phyloP scores from a whole-genome alignment of 768 basidiomycete genomes.

The Strobilomyces confusus region DNA sequence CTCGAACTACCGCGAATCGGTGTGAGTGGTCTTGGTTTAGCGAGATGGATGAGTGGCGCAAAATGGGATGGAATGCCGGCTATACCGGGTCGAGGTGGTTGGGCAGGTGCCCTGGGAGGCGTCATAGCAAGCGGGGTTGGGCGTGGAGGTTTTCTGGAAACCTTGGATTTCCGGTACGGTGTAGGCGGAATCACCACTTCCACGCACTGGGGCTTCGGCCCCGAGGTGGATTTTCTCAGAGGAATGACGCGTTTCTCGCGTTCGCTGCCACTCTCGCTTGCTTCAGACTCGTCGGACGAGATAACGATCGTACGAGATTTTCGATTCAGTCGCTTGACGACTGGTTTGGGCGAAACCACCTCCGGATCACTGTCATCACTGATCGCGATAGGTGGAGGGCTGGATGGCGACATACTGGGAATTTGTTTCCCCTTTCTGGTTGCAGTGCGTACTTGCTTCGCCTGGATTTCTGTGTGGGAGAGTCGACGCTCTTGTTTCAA shows the following conservation, averaged over 20 bases:
- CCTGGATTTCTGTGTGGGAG: slow-evolving; percentile 41
- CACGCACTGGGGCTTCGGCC: slow-evolving; percentile 24
- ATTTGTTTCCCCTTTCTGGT: slow-evolving; percentile 8
- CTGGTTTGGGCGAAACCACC: slow-evolving; percentile 17
- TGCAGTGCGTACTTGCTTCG: slow-evolving; percentile 26
- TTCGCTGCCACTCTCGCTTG: slow-evolving; percentile 18
- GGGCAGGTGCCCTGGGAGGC: slow-evolving; percentile 3
- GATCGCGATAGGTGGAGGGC: slow-evolving; percentile 18
- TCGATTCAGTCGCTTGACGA: slow-evolving; percentile 11
- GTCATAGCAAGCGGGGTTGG: not conserved
- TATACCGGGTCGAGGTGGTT: not conserved
- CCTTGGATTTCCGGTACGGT: slow-evolving; percentile 20
- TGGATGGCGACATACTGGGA: not conserved
- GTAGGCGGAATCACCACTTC: slow-evolving; percentile 43
- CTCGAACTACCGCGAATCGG: slow-evolving; percentile 52
- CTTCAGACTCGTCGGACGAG: slow-evolving; percentile 49
- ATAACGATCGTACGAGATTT: slow-evolving; percentile 28
- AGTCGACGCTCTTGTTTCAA: slow-evolving; percentile 60
- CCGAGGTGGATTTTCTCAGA: slow-evolving; percentile 10
- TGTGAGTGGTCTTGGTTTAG: slow-evolving; percentile 59
- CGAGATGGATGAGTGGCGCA: slow-evolving; percentile 15
- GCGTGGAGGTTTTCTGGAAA: slow-evolving; percentile 12
- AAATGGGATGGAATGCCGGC: slow-evolving; percentile 2
- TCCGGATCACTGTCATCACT: slow-evolving; percentile 30
- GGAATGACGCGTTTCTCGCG: slow-evolving; percentile 3